Evolutionary conservation across 768 basidiomycete genomes (phyloP).

Genomic region (Termitomyces sp.): DNA sequence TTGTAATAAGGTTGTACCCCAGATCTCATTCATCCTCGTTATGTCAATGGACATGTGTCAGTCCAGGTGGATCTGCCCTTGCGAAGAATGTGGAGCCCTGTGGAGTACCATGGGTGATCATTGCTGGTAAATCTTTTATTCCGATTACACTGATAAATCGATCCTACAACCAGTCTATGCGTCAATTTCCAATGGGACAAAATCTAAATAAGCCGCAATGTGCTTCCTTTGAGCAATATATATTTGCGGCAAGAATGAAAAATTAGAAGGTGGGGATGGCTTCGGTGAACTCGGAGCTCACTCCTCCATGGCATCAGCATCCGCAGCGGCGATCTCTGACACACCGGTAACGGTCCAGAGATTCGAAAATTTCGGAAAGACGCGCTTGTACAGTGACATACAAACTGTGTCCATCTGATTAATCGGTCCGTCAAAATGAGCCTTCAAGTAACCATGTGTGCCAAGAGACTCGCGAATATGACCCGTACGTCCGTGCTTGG

Average conservation of each 20-base stretch:
- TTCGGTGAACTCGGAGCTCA: constrained; percentile 12
- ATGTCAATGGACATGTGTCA: neutral
- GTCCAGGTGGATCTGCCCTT: neutral
- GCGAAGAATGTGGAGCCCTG: neutral
- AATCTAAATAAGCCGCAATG: neutral
- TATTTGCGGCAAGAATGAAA: neutral
- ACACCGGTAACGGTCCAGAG: constrained; percentile 33
- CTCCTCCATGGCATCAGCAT: constrained; percentile 35
- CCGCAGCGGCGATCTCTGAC: constrained; percentile 5
- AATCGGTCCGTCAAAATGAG: constrained; percentile 88
- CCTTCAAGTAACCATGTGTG: constrained; percentile 98
- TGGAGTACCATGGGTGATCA: neutral
- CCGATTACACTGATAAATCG: neutral
- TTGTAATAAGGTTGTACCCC: neutral
- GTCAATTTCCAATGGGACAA: neutral
- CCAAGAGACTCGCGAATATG: constrained; percentile 91
- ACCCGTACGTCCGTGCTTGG: constrained; percentile 84
- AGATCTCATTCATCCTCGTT: neutral
- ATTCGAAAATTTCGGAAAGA: constrained; percentile 83
- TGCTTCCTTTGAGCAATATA: neutral
- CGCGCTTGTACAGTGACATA: constrained; percentile 92
- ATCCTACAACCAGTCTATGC: neutral
- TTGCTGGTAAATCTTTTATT: neutral
- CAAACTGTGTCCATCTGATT: constrained; percentile 97
- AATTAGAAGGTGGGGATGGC: neutral